phyloP scores from a whole-genome alignment of 257 asterid species.

The Solanum chilense region DNA sequence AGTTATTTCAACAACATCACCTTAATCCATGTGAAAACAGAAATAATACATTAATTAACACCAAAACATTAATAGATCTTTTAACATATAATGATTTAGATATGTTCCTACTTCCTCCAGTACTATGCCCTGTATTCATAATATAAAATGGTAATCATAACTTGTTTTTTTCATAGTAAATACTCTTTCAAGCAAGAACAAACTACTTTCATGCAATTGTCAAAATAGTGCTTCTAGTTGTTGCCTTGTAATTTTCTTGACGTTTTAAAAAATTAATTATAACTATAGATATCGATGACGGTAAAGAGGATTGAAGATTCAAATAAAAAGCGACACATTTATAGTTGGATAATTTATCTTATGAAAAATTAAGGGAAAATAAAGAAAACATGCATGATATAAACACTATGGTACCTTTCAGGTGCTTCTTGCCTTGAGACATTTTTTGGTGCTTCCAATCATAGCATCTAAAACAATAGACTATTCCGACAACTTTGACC shows the following conservation, averaged over 20 bases:
- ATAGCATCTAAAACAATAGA: conserved; percentile 58
- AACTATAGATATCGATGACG: neutral
- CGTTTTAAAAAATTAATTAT: neutral
- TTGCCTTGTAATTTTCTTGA: neutral
- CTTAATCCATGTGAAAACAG: conserved; percentile 8
- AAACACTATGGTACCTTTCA: neutral
- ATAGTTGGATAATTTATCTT: too few species aligned
- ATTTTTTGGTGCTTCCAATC: neutral
- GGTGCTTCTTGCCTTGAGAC: neutral
- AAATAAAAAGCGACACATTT: neutral
- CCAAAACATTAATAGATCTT: neutral
- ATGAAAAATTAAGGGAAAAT: neutral
- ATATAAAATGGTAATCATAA: neutral
- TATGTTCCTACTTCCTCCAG: neutral
- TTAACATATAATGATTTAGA: neutral
- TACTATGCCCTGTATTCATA: neutral
- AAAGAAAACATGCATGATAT: neutral
- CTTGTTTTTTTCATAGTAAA: neutral
- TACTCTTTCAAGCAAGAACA: neutral
- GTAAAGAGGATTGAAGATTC: neutral
- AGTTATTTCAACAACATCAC: conserved; percentile 50
- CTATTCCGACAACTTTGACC: conserved; percentile 59
- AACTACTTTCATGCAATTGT: neutral
- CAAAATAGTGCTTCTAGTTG: neutral
- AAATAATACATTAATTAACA: neutral